Evolutionary conservation across 768 basidiomycete species (phyloP).

Genomic region (Suillus hirtellus): DNA sequence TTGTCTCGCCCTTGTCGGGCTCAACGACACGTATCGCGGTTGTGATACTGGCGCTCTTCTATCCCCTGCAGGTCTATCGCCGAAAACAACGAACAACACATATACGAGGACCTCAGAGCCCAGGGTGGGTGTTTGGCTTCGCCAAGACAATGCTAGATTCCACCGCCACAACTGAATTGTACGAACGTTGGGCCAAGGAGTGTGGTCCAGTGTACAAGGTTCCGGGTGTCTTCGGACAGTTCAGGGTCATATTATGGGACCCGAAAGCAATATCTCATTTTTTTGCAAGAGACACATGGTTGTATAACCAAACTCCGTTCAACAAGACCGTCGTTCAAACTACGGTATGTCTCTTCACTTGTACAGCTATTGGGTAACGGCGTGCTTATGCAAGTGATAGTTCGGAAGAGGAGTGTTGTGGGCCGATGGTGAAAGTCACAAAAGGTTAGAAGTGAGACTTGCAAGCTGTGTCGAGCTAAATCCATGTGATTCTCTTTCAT

Average conservation of each 20-base stretch:
- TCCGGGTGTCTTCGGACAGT: conserved; percentile 36
- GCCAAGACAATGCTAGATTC: conserved; percentile 27
- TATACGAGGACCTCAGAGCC: conserved; percentile 41
- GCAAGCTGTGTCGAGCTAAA: background rate
- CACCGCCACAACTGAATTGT: conserved; percentile 32
- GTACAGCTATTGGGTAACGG: too few species aligned
- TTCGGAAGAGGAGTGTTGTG: conserved; percentile 31
- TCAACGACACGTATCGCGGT: background rate
- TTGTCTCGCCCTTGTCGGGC: background rate
- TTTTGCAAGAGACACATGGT: conserved; percentile 48
- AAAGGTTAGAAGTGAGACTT: conserved; percentile 2
- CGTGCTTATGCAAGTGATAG: conserved; percentile 1
- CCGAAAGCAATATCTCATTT: conserved; percentile 51
- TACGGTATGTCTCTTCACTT: conserved; percentile 30
- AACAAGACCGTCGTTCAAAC: conserved; percentile 40
- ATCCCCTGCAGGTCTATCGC: background rate
- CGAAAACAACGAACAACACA: conserved; percentile 21
- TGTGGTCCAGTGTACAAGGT: conserved; percentile 46
- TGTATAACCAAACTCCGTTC: conserved; percentile 41
- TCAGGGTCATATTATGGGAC: conserved; percentile 39
- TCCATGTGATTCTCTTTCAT: background rate
- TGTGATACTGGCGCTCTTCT: background rate
- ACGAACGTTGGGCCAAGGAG: conserved; percentile 43
- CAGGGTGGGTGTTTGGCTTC: conserved; percentile 43
- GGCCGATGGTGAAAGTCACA: conserved; percentile 29